These are phyloP conservation scores for Colletotrichum sp. DNA, from an alignment of 2,329 filamentous ascomycete species.

Conservation along the genomic window DNA sequence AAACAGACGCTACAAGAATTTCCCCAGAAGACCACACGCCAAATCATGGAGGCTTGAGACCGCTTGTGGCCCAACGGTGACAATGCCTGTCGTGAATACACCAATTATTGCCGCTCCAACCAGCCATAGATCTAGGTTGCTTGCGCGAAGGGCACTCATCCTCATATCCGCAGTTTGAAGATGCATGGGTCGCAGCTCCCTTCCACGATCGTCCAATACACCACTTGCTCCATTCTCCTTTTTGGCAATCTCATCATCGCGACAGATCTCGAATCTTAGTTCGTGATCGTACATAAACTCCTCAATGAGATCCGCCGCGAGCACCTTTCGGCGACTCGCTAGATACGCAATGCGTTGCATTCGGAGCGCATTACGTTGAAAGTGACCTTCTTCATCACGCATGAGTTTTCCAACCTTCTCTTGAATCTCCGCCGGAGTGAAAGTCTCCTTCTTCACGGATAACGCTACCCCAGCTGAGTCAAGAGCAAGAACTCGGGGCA, in stretches of 20 bases:
- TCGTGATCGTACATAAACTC: conserved; percentile 44
- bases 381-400: conserved; percentile 31
- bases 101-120: background rate
- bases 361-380: conserved; percentile 35
- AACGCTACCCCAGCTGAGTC: conserved; percentile 36
- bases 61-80: background rate
- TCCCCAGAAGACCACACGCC: background rate
- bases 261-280: conserved; percentile 21
- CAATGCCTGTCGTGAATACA: background rate
- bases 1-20: background rate
- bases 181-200: conserved; percentile 37
- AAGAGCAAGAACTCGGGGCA: conserved; percentile 40
- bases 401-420: conserved; percentile 30
- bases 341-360: conserved; percentile 44
- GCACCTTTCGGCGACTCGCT: conserved; percentile 38
- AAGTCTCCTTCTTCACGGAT: conserved; percentile 38
- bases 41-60: background rate
- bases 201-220: background rate
- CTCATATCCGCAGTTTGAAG: conserved; percentile 47
- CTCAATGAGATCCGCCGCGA: conserved; percentile 44
- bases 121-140: background rate
- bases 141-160: conserved; percentile 29
- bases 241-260: background rate
- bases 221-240: background rate
- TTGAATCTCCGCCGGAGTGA: conserved; percentile 35